Evolutionary conservation across 2,329 filamentous ascomycete genomes (phyloP), one percentile per base, ranked within the genome.

Genomic region (Juglanconis oblonga): DNA sequence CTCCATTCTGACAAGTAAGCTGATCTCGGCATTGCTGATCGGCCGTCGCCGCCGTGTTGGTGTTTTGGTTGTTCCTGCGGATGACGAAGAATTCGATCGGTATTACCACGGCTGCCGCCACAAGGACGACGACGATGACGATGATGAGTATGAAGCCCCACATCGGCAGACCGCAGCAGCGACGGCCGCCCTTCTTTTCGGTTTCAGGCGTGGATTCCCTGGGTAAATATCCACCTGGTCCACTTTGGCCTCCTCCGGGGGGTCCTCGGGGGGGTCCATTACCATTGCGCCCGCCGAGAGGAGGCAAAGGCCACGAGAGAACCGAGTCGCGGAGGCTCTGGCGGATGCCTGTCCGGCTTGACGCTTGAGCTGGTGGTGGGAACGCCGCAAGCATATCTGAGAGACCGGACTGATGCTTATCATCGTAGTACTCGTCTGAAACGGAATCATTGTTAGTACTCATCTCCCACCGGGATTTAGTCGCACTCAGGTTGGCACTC

Each of bases 101-200:
- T 13, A 98, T 83, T 38, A 97, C 81, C 47, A 98, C 80, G 1
- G 94, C 95, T 4, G 91, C 91, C 4, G 89, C 87, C 56, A 97
- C 80, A 32, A 96, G 79, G 59, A 90, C 77, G 44, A 97, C 70
- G 10, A 92, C 70, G 4, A 93, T 70, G 24, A 96, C 73, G 14
- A 84, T 57, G 10, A 85, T 70, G 0, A 92, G 70, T 29, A 95
- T 74, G 69, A 96, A 93, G 0, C 83, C 84, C 87, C 91, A 96
- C 14, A 89, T 71, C 2, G 92, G 90, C 67, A 98, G 82, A 14
- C 94, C 94, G 69, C 94, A 99, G 74, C 90, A 96, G 58, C 85
- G 85, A 44, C 89, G 85, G 11, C 79, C 73, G 11, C 79, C 73
- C 32, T 66, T 68, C 62, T 76, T 77, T 53, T 71, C 73, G 57